These are phyloP conservation scores for Pouteria glomerata DNA, from an alignment of 148 eudicot species.

Conservation along the genomic window DNA sequence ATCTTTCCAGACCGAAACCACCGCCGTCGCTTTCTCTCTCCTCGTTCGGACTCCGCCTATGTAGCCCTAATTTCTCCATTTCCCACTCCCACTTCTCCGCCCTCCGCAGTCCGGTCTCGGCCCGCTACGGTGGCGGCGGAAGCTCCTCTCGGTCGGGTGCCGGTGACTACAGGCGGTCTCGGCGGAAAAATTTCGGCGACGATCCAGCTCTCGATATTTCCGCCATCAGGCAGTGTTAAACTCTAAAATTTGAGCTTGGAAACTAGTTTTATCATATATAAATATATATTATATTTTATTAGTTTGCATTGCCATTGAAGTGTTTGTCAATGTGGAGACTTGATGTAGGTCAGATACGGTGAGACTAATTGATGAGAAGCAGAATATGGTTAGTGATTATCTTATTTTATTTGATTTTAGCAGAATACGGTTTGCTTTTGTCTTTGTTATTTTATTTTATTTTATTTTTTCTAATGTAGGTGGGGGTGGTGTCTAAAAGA, in stretches of 20 bases:
- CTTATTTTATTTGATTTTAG: neutral
- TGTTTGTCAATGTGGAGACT: conserved; percentile 14
- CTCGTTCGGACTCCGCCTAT: conserved; percentile 23
- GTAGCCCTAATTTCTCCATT: conserved; percentile 3
- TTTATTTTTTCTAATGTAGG: conserved; percentile 24
- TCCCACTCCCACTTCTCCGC: conserved; percentile 12
- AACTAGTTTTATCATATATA: neutral
- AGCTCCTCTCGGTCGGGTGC: conserved; percentile 9
- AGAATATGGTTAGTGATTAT: conserved; percentile 51
- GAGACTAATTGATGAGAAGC: conserved; percentile 66
- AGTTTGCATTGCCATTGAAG: neutral
- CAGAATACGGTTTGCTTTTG: conserved; percentile 1
- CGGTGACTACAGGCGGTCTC: conserved; percentile 14
- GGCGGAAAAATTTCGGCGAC: conserved; percentile 22
- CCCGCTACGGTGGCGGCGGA: conserved; percentile 39
- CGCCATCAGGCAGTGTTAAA: conserved; percentile 32
- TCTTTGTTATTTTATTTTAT: conserved; percentile 4
- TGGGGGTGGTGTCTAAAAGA: conserved; percentile 65
- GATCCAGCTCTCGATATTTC: conserved; percentile 50
- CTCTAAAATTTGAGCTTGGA: neutral
- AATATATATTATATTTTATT: too few relatives aligned
- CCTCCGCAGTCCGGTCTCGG: conserved; percentile 24
- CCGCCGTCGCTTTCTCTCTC: conserved; percentile 12
- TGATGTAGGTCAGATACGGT: conserved; percentile 61
- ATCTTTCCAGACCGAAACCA: conserved; percentile 23